Base-by-base conservation (phyloP, 441 rosid genomes). In the Metrosideros polymorpha region DNA sequence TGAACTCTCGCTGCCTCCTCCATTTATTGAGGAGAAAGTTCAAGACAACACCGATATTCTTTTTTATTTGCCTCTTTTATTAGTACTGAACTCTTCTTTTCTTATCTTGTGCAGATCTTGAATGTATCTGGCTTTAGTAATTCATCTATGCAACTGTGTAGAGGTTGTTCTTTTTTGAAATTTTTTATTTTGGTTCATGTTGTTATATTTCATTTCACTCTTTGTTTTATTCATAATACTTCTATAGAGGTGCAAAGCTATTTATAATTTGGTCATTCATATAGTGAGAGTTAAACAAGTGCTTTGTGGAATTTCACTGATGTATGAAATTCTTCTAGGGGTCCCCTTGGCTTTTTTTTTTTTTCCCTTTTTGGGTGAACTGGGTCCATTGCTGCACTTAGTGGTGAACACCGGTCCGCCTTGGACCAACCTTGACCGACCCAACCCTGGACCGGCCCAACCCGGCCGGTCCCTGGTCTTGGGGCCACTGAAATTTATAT, bases 61-160 rank as follows among this genome's bases (percentile, higher is more conserved):
- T 71, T 10, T 71, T 4, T 71, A 6, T 24, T 52, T 19, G 24
- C 7, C 47, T 24, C 22, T 39, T 66, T 71, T 22, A 42, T 71
- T 71, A 22, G 39, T 71, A 39, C n/a, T 71, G 49, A 71, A 39
- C 7, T 71, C 47, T 83, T 43, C n/a, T 17, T 55, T 32, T 82
- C 25, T 49, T 43, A 51, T 91, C 82, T 82, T 55, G 63, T 85
- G 85, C 94, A 94, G 97, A 86, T 93, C 53, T 89, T 92, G 83
- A 89, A 92, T 82, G 94, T 89, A 85, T 89, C 95, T 45, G 97
- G 93, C 86, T 92, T 92, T 15, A 93, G 95, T 88, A 92, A 90
- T 92, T 92, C 93, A 49, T 92, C 95, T 29, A 61, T 93, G 91
- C 97, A 91, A 50, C 95, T 90, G 84, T 90, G 92, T 88, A 89